Percentiles rank a stretch among this genome's conserved stretches.
phyloP scores from a whole-genome alignment of 2,329 filamentous ascomycete species.

The Pseudocercospora musae region DNA sequence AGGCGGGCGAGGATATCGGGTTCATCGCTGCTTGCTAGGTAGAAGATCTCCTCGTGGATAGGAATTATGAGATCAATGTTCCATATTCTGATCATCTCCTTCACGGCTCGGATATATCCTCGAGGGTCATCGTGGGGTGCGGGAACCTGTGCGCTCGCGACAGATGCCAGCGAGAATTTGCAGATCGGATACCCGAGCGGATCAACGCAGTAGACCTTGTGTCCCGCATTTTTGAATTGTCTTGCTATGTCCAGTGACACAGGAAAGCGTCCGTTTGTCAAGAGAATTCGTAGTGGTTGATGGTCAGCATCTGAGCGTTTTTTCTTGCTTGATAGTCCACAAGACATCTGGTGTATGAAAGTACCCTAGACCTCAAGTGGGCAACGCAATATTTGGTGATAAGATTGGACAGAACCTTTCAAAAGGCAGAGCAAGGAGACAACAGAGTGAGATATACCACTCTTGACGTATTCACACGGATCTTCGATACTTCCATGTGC shows the following conservation, averaged over 20 bases:
- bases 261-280: slow-evolving; percentile 24
- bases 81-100: slow-evolving; percentile 15
- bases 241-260: slow-evolving; percentile 22
- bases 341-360: not conserved
- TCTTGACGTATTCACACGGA: not conserved
- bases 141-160: slow-evolving; percentile 15
- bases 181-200: slow-evolving; percentile 20
- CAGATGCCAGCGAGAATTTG: slow-evolving; percentile 17
- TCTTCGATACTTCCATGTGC: not conserved
- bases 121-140: slow-evolving; percentile 17
- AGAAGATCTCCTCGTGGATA: slow-evolving; percentile 36
- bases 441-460: not conserved
- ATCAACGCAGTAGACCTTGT: slow-evolving; percentile 20
- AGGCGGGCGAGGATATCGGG: slow-evolving; percentile 26
- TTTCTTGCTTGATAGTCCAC: not conserved
- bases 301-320: not conserved
- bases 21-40: slow-evolving; percentile 28
- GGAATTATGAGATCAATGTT: slow-evolving; percentile 26
- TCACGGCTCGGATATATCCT: slow-evolving; percentile 21
- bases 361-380: not conserved
- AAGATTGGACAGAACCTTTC: not conserved
- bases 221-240: slow-evolving; percentile 16
- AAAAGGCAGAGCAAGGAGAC: not conserved
- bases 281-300: slow-evolving; percentile 11
- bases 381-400: not conserved